These are phyloP conservation scores for Rutstroemia sp. DNA, from an alignment of 2,329 filamentous ascomycete genomes.

Conservation along the genomic window DNA sequence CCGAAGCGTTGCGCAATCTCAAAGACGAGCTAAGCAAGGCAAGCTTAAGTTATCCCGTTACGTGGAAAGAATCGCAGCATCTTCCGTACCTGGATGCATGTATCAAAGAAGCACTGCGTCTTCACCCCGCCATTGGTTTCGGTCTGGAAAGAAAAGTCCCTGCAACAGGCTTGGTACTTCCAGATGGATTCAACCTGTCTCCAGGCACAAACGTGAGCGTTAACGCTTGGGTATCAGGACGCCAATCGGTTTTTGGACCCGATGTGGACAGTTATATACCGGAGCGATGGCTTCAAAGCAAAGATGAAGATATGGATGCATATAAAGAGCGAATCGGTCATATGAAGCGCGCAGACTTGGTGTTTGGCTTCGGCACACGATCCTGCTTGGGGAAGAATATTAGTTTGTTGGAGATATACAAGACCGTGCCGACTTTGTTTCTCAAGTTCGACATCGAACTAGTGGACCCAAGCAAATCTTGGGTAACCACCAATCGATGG, in stretches of 20 bases:
- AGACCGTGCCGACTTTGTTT: conserved; percentile 50
- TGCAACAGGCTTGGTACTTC: conserved; percentile 34
- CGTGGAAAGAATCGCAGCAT: not conserved
- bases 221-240: conserved; percentile 27
- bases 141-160: conserved; percentile 41
- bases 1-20: conserved; percentile 9
- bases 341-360: conserved; percentile 1
- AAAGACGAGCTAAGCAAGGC: conserved; percentile 47
- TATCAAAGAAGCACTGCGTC: conserved; percentile 43
- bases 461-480: not conserved
- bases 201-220: conserved; percentile 30
- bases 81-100: conserved; percentile 41
- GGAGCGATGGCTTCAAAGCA: conserved; percentile 38
- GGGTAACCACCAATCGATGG: not conserved
- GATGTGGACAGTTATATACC: conserved; percentile 40
- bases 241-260: conserved; percentile 38
- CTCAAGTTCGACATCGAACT: conserved; percentile 40
- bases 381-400: conserved; percentile 48
- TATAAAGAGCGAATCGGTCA: conserved; percentile 25
- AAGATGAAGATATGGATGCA: not conserved
- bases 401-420: conserved; percentile 52
- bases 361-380: conserved; percentile 32
- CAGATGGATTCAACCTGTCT: conserved; percentile 33
- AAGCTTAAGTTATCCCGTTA: conserved; percentile 20
- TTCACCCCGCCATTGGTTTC: conserved; percentile 42